These are phyloP conservation scores for Didymella lethalis DNA, from an alignment of 2,329 filamentous ascomycete genomes.

Conservation along the genomic window DNA sequence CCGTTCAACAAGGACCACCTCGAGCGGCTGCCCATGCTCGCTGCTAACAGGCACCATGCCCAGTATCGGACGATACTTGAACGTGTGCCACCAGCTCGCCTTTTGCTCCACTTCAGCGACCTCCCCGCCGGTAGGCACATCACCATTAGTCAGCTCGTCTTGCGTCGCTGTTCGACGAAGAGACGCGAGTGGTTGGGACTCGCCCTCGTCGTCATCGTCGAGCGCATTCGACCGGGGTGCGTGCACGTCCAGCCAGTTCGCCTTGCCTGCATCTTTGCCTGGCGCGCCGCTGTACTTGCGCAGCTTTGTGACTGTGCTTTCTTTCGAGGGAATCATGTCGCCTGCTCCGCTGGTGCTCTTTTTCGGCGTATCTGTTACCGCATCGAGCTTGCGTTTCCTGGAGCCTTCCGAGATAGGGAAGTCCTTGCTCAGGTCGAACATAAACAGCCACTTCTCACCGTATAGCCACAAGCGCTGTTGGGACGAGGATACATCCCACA, in stretches of 20 bases:
- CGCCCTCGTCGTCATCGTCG: constrained; percentile 50
- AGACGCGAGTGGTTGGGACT: constrained; percentile 31
- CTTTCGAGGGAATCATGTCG: constrained; percentile 58
- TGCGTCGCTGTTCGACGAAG: constrained; percentile 38
- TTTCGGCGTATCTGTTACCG: constrained; percentile 18
- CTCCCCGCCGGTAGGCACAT: constrained; percentile 24
- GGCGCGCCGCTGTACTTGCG: constrained; percentile 57
- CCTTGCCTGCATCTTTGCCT: constrained; percentile 35
- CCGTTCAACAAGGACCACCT: constrained; percentile 88
- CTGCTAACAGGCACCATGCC: constrained; percentile 69
- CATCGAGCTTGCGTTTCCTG: constrained; percentile 45
- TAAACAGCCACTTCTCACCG: constrained; percentile 84
- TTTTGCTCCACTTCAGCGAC: constrained; percentile 29
- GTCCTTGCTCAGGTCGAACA: constrained; percentile 84
- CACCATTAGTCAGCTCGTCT: constrained; percentile 31
- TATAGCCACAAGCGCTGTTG: constrained; percentile 79
- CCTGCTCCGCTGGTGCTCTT: constrained; percentile 63
- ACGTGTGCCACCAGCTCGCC: constrained; percentile 75
- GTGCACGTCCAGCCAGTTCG: constrained; percentile 42
- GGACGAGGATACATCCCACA: constrained; percentile 76
- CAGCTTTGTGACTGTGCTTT: constrained; percentile 58
- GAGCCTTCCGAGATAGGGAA: constrained; percentile 53
- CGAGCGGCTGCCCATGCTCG: constrained; percentile 60
- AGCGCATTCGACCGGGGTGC: constrained; percentile 29
- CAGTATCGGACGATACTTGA: constrained; percentile 93